Evolutionary conservation across 73 alveolate species (phyloP), one percentile per base, ranked within the genome.

Genomic region (Paramecium tetraurelia): DNA sequence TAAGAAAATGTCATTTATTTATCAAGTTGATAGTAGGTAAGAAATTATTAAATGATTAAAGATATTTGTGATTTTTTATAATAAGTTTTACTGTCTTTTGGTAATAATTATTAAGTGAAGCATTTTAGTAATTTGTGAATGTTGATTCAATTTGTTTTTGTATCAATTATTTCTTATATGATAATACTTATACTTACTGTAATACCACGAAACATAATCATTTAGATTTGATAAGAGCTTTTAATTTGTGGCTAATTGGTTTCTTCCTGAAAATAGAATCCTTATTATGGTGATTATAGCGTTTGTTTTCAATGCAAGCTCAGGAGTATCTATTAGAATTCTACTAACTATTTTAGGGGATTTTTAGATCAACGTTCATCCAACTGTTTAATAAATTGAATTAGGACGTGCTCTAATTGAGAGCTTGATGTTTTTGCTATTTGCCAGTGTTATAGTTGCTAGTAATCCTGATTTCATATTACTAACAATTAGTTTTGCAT

Each of bases 221-320:
- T 80, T 80, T 48, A 7, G 90, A 43, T 80, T 80, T 80, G 46
- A 80, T 44, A 43, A 31, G 63, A 8, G 72, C 90, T 8, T 80
- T 76, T 2, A 80, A n/a, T 80, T 43, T 80, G 90, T 80, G 3
- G 90, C 90, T 4, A 80, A 80, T 18, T 80, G 90, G 90, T 80
- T 80, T 80, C 43, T 18, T 50, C 76, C 90, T 10, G 90, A 80
- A 46, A 80, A 80, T 80, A 80, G 90, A 46, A 80, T 80, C 21
- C 44, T 24, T 11, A 80, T 80, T 21, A 80, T 80, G 90, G 90
- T 80, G 9, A 46, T 80, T 11, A 80, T 80, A 20, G 90, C 76
- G 6, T 48, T 80, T 44, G 70, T 46, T 24, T 80, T 80, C 27
- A 80, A 80, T 80, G 90, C 90, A 6, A 80, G 90, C 43, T 80